Evolutionary conservation across 2,329 filamentous ascomycete genomes (phyloP), one percentile per base, ranked within the genome.

Genomic region (Cladophialophora bantiana): DNA sequence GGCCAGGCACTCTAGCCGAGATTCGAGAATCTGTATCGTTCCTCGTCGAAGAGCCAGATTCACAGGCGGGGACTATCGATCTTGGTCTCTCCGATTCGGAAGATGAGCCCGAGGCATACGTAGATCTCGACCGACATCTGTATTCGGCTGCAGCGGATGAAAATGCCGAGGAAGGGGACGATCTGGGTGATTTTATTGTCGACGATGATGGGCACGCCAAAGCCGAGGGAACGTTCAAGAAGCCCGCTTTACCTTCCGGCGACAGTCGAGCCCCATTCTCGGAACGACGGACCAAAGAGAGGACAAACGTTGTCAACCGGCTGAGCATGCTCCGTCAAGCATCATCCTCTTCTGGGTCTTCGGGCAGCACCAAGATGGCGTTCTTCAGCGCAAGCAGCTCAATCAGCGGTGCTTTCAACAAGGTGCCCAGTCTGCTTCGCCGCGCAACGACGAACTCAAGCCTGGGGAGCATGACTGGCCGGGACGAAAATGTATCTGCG

Each of bases 1-100:
- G 89, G 73, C 92, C 93, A 0, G 84, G 89, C 4, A 91, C 89
- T 18, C 82, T 96, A 9, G 88, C 89, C 34, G 92, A 97, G 74
- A 90, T 97, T 69, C 89, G 93, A 64, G 88, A 94, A 76, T 92
- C 91, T 0, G 82, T 97, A 6, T 96, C 92, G 4, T 91, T 90
- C 77, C 84, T 97, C 9, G 88, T 97, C 15, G 93, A 96, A 59
- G 85, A 86, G 45, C 83, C 83, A 18, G 75, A 82, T 6, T 71
- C 71, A 6, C 72, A 70, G 56, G 59, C 70, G 55, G 61, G 61
- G 5, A 69, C 53, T 6, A 73, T 77, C 31, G 88, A 91, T 52
- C 85, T 87, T 32, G 83, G 86, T 64, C 73, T 78, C 10, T 78
- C 77, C 15, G 77, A 64, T 84, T 86, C 15, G 75, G 80, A 69